phyloP scores from a whole-genome alignment of 2,329 filamentous ascomycete genomes.

The Sclerotinia minor region DNA sequence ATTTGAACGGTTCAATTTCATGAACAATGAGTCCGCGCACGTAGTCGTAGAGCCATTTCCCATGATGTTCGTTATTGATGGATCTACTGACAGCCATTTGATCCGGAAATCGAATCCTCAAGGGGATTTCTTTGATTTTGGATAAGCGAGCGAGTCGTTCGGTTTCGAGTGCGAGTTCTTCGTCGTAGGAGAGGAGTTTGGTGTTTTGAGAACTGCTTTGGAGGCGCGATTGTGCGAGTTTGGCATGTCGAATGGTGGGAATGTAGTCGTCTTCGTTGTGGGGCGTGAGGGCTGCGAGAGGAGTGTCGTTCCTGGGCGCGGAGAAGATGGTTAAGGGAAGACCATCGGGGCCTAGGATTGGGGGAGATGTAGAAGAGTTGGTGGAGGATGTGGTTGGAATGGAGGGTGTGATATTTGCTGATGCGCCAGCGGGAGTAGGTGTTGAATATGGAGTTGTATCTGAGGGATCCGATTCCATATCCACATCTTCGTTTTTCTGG shows the following conservation, averaged over 20 bases:
- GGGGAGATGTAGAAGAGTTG: slow-evolving; percentile 20
- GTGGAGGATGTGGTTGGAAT: slow-evolving; percentile 3
- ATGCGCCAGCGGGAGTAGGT: slow-evolving; percentile 2
- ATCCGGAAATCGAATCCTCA: slow-evolving; percentile 87
- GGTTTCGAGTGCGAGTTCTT: slow-evolving; percentile 69
- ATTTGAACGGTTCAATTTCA: slow-evolving; percentile 65
- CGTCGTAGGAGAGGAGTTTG: slow-evolving; percentile 78
- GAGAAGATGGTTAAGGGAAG: slow-evolving; percentile 71
- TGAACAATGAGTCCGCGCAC: slow-evolving; percentile 71
- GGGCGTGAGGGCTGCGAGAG: slow-evolving; percentile 67
- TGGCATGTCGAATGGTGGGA: slow-evolving; percentile 73
- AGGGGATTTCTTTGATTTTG: slow-evolving; percentile 64
- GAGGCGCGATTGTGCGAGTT: slow-evolving; percentile 70
- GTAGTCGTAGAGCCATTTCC: slow-evolving; percentile 67
- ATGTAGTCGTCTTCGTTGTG: slow-evolving; percentile 75
- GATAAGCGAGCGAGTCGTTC: slow-evolving; percentile 66
- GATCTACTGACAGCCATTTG: slow-evolving; percentile 71
- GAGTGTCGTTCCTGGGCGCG: slow-evolving; percentile 72
- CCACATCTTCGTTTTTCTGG: slow-evolving; percentile 19
- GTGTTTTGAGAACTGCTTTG: slow-evolving; percentile 65
- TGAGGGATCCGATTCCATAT: slow-evolving; percentile 24
- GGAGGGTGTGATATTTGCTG: slow-evolving; percentile 12
- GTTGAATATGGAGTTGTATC: slow-evolving; percentile 8
- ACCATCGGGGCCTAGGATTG: slow-evolving; percentile 40
- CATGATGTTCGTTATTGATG: slow-evolving; percentile 65